A percentile compares a stretch with the other conserved stretches of the same genome.
phyloP scores from a whole-genome alignment of 768 basidiomycete genomes.

The Cystofilobasidium macerans region DNA sequence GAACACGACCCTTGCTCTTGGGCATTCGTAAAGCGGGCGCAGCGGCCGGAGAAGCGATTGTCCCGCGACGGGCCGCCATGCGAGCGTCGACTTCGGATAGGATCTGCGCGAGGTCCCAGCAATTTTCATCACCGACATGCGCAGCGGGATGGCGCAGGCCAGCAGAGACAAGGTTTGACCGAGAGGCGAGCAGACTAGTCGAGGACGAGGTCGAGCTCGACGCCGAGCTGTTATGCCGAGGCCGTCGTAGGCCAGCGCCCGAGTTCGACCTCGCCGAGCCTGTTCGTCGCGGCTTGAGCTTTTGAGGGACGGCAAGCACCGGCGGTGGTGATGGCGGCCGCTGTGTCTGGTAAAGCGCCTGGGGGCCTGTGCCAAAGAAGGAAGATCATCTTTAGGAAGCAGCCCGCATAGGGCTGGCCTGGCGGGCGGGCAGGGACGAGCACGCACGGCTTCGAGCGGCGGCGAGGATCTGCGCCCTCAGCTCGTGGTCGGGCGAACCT shows the following conservation, averaged over 20 bases:
- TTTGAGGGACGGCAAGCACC: neutral
- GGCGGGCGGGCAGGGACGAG: neutral
- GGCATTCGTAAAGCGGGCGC: neutral
- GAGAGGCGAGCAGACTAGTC: neutral
- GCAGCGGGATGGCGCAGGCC: neutral
- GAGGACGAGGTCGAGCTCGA: neutral
- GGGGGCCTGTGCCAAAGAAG: neutral
- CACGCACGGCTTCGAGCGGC: slow-evolving; percentile 15
- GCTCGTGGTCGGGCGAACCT: slow-evolving; percentile 15
- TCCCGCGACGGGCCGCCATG: neutral
- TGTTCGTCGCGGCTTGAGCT: neutral
- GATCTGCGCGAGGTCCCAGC: slow-evolving; percentile 15
- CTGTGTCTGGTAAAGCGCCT: neutral
- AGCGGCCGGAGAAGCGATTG: neutral
- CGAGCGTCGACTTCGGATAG: slow-evolving; percentile 12
- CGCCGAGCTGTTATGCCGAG: too few relatives aligned
- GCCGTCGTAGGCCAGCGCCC: neutral
- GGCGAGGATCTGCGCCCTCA: slow-evolving; percentile 13
- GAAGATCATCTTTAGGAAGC: too few relatives aligned
- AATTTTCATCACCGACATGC: neutral
- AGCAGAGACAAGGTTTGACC: neutral
- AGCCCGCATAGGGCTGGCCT: too few relatives aligned
- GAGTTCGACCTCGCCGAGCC: neutral
- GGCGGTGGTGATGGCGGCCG: neutral
- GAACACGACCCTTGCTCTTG: neutral